Evolutionary conservation across 495 filamentous ascomycete species (phyloP).

Genomic region (Daldinia grandis): DNA sequence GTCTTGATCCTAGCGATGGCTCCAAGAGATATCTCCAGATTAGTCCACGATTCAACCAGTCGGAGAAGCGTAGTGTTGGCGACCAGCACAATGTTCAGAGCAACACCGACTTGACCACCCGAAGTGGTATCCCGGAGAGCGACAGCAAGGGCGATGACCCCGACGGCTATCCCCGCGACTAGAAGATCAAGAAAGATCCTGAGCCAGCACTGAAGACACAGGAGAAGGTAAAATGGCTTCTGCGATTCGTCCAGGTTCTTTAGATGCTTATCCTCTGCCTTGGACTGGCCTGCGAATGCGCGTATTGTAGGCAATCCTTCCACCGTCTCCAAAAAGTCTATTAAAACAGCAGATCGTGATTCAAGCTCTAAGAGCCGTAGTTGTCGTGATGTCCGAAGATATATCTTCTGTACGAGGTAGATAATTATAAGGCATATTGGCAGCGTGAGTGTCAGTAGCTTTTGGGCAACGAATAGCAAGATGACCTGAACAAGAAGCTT

Average conservation of each 20-base stretch:
- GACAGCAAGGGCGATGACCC: constrained; percentile 53
- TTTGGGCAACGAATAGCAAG: constrained; percentile 44
- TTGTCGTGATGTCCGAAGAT: constrained; percentile 66
- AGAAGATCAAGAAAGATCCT: constrained; percentile 58
- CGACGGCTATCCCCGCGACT: constrained; percentile 51
- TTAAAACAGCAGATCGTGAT: constrained; percentile 51
- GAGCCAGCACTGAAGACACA: constrained; percentile 65
- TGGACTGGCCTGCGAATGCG: constrained; percentile 56
- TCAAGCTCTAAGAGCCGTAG: constrained; percentile 67
- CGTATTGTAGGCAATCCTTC: constrained; percentile 60
- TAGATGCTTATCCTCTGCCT: constrained; percentile 57
- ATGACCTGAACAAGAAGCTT: constrained; percentile 44
- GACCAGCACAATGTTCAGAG: constrained; percentile 50
- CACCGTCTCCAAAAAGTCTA: constrained; percentile 59
- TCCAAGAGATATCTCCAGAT: constrained; percentile 54
- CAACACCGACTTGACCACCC: constrained; percentile 51
- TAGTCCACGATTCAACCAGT: constrained; percentile 51
- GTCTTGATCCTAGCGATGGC: constrained; percentile 63
- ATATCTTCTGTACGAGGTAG: constrained; percentile 62
- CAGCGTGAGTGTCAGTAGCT: constrained; percentile 41
- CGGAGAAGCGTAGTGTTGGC: constrained; percentile 46
- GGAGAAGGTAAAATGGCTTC: constrained; percentile 59
- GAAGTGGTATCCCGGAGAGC: constrained; percentile 43
- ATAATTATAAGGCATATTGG: constrained; percentile 49
- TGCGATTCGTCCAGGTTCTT: constrained; percentile 62